Base-by-base conservation (phyloP, 2,329 filamentous ascomycete genomes). In the Lasiodiplodia citricola region DNA sequence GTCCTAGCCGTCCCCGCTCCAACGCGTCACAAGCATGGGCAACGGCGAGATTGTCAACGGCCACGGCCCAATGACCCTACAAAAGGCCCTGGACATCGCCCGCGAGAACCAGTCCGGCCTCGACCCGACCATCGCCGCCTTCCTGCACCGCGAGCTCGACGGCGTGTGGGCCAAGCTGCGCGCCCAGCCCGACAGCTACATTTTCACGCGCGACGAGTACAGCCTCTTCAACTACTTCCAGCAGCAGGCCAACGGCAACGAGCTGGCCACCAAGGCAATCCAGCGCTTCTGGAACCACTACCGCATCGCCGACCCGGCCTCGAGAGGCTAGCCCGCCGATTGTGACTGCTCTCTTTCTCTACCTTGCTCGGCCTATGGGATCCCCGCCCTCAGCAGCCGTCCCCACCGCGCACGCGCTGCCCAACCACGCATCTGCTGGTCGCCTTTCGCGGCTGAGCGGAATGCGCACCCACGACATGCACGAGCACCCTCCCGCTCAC, bases 181-280 rank as follows among this genome's bases (percentile, higher is more conserved):
- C 73, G 83, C 84, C 3, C 83, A 90, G 38, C 91, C 91, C 1
- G 81, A 87, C 63, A 83, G 84, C n/a, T 96, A 95, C 79, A 80
- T 96, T 71, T 89, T 96, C 83, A 88, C 84, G 41, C 84, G 86
- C 71, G 89, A 93, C 79, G 93, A 97, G 80, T 96, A 96, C 75
- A 88, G 92, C 67, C 86, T 96, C 70, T 94, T 96, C 87, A 96
- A 96, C 83, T 95, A 91, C 80, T 95, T 91, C 79, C 90, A 92
- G 71, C 80, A 86, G 71, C 87, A 90, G 11, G 93, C 91, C 75
- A 78, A 82, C 37, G 87, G 87, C 70, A 81, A 81, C 18, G 75
- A 79, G 31, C 75, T 86, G 60, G 83, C 86, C 25, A 83, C 84
- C 73, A 80, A 79, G 64, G 86, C 86, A 13, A 84, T 87, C 64